These are phyloP conservation scores for Saxophila tyrrhenica DNA, from an alignment of 495 filamentous ascomycete species.

Conservation along the genomic window DNA sequence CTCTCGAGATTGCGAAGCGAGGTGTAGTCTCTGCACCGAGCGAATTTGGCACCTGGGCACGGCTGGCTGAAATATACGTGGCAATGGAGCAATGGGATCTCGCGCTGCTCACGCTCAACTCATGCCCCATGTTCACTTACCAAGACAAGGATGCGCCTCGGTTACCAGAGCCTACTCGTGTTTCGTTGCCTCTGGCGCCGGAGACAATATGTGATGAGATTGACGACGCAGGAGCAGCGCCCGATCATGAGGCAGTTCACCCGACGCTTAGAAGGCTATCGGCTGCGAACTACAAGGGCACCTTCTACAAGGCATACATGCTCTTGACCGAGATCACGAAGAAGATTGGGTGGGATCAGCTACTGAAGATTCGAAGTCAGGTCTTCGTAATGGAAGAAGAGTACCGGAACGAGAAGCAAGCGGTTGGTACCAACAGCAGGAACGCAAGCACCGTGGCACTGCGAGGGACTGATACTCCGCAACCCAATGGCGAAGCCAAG, in stretches of 20 bases:
- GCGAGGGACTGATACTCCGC: constrained; percentile 51
- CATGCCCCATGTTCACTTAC: constrained; percentile 98
- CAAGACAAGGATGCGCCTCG: constrained; percentile 93
- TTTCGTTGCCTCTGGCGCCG: constrained; percentile 72
- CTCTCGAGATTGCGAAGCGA: constrained; percentile 84
- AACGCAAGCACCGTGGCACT: constrained; percentile 69
- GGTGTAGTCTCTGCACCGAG: constrained; percentile 89
- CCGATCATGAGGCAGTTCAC: constrained; percentile 70
- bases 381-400: constrained; percentile 99
- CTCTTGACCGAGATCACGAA: constrained; percentile 87
- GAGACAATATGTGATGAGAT: constrained; percentile 95
- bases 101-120: constrained; percentile 91
- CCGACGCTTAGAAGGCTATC: constrained; percentile 76
- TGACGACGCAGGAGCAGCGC: constrained; percentile 66
- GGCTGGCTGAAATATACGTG: constrained; percentile 85
- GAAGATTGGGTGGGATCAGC: constrained; percentile 94
- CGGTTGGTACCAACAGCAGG: constrained; percentile 46
- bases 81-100: constrained; percentile 86
- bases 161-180: constrained; percentile 79
- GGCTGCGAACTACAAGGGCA: constrained; percentile 80
- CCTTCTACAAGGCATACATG: constrained; percentile 87
- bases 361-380: constrained; percentile 83
- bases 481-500: constrained; percentile 49
- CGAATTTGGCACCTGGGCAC: constrained; percentile 94
- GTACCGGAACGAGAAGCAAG: constrained; percentile 82